These are phyloP conservation scores for Excoecaria cochinchinensis DNA, from an alignment of 345 rosid species.

Conservation along the genomic window DNA sequence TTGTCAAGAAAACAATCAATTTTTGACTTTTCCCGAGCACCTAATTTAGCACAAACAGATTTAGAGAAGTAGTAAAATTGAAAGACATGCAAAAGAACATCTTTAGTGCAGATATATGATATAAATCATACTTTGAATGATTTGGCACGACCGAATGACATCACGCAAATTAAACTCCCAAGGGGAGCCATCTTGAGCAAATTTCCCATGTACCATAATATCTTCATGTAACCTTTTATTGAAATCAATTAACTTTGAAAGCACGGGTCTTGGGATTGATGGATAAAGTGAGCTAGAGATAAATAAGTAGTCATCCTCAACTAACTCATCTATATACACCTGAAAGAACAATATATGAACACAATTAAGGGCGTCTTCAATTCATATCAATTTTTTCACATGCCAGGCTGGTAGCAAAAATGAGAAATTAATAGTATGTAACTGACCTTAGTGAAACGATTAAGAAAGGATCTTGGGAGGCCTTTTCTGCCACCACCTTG, in stretches of 20 bases:
- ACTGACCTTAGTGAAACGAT: slow-evolving; percentile 87
- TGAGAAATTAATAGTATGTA: neutral
- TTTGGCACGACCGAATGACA: slow-evolving; percentile 82
- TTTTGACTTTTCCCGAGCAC: slow-evolving; percentile 36
- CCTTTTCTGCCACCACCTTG: slow-evolving; percentile 99
- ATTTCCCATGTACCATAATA: slow-evolving; percentile 63
- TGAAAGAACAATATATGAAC: slow-evolving; percentile 34
- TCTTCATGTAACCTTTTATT: slow-evolving; percentile 80
- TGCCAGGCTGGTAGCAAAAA: neutral
- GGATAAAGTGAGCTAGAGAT: slow-evolving; percentile 78
- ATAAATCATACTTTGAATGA: slow-evolving; percentile 57
- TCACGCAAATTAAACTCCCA: slow-evolving; percentile 99
- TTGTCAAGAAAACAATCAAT: slow-evolving; percentile 66
- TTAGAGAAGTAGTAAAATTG: neutral
- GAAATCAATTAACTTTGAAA: slow-evolving; percentile 69
- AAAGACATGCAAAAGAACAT: slow-evolving; percentile 1
- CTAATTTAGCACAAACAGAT: slow-evolving; percentile 33
- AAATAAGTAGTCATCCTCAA: slow-evolving; percentile 77
- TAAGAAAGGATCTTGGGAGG: slow-evolving; percentile 90
- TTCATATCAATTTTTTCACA: slow-evolving; percentile 4
- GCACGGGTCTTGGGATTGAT: slow-evolving; percentile 57
- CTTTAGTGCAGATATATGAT: slow-evolving; percentile 1
- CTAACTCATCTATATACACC: slow-evolving; percentile 91
- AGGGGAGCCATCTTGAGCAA: slow-evolving; percentile 89
- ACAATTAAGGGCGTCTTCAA: neutral